Conservation (phyloP, 1,284 basidiomycete genomes). For the Hemileia vastatrix region DNA sequence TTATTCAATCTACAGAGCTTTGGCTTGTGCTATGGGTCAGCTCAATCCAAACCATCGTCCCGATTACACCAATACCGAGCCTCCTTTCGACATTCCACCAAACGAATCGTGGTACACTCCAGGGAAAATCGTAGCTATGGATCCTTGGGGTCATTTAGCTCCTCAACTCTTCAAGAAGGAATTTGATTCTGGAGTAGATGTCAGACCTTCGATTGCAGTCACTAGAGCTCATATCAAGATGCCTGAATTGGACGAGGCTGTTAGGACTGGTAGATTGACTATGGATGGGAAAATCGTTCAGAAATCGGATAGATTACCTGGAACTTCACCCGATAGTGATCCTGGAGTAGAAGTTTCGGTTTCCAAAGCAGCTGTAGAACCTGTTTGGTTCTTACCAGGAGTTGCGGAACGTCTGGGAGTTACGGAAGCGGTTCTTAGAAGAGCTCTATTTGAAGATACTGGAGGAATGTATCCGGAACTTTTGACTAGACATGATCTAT, state of each 20-base stretch:
- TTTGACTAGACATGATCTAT: slow-evolving; percentile 87
- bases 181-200: slow-evolving; percentile 42
- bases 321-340: slow-evolving; percentile 44
- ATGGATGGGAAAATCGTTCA: slow-evolving; percentile 78
- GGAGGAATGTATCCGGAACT: slow-evolving; percentile 96
- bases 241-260: slow-evolving; percentile 77
- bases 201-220: slow-evolving; percentile 57
- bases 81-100: slow-evolving; percentile 70
- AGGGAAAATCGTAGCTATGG: slow-evolving; percentile 80
- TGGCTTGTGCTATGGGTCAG: slow-evolving; percentile 81
- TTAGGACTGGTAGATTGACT: slow-evolving; percentile 58
- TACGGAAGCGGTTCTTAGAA: slow-evolving; percentile 69
- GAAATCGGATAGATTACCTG: slow-evolving; percentile 51
- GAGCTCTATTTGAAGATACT: slow-evolving; percentile 85
- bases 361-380: slow-evolving; percentile 56
- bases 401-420: slow-evolving; percentile 40
- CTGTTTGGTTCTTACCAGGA: slow-evolving; percentile 82
- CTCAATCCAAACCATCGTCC: slow-evolving; percentile 58
- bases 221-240: slow-evolving; percentile 76
- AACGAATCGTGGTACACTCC: slow-evolving; percentile 71
- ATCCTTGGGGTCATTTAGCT: slow-evolving; percentile 87
- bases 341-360: slow-evolving; percentile 76
- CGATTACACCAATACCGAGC: slow-evolving; percentile 56
- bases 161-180: slow-evolving; percentile 60
- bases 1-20: slow-evolving; percentile 87